Percentiles rank a stretch among this genome's conserved stretches.
phyloP scores from a whole-genome alignment of 1,139 yeast species.

The Meyerozyma athensensis region DNA sequence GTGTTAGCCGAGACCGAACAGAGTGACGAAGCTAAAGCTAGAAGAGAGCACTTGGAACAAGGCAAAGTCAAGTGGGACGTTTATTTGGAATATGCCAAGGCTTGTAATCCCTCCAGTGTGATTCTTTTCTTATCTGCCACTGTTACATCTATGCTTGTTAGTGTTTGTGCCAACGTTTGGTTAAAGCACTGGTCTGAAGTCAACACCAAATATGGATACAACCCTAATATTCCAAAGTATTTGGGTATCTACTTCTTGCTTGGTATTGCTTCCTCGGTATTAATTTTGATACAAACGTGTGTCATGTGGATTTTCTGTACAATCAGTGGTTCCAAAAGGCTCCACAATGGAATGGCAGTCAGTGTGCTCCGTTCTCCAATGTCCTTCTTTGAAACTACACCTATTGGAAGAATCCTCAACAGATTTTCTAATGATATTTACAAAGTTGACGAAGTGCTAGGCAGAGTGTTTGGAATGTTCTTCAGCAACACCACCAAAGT shows the following conservation, averaged over 20 bases:
- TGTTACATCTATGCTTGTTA: slow-evolving; percentile 14
- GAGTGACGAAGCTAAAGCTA: slow-evolving; percentile 33
- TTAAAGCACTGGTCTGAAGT: slow-evolving; percentile 96
- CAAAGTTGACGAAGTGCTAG: slow-evolving; percentile 83
- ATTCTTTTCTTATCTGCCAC: slow-evolving; percentile 48
- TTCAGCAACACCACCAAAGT: slow-evolving; percentile 71
- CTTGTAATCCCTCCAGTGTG: slow-evolving; percentile 78
- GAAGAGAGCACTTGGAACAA: slow-evolving; percentile 80
- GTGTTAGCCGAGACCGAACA: slow-evolving; percentile 33
- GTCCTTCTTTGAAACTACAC: slow-evolving; percentile 96
- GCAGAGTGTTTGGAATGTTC: slow-evolving; percentile 80
- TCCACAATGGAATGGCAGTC: slow-evolving; percentile 76
- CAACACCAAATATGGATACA: slow-evolving; percentile 62
- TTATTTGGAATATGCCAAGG: slow-evolving; percentile 76
- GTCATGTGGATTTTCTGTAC: slow-evolving; percentile 82
- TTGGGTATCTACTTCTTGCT: slow-evolving; percentile 71
- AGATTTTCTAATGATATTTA: slow-evolving; percentile 92
- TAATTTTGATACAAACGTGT: slow-evolving; percentile 61
- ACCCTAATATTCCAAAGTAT: slow-evolving; percentile 67
- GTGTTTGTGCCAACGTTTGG: slow-evolving; percentile 64
- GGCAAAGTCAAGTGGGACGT: slow-evolving; percentile 93
- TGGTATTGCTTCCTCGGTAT: slow-evolving; percentile 64
- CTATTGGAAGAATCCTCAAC: slow-evolving; percentile 89
- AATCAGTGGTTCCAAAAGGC: slow-evolving; percentile 70
- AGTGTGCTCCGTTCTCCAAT: slow-evolving; percentile 90